Percentiles rank a stretch among this genome's conserved stretches.
phyloP scores from a whole-genome alignment of 2,329 filamentous ascomycete species.

The Diaporthe capsici region DNA sequence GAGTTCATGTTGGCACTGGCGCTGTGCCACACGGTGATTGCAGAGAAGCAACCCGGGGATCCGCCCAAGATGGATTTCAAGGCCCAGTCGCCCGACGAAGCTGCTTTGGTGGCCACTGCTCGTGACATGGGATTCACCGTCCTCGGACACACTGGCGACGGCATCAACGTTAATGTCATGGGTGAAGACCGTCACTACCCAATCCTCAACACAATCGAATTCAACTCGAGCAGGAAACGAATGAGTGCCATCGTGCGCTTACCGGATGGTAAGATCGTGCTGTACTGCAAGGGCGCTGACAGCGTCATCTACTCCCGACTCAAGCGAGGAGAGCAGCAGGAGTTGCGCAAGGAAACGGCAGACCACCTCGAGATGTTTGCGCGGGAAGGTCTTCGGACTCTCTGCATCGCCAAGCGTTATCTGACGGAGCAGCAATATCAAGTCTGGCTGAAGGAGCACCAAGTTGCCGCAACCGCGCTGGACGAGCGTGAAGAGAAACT shows the following conservation, averaged over 20 bases:
- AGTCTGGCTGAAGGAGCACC: conserved; percentile 88
- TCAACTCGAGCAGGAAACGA: conserved; percentile 95
- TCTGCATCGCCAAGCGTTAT: conserved; percentile 91
- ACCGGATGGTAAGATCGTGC: conserved; percentile 88
- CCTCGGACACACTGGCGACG: conserved; percentile 82
- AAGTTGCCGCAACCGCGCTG: conserved; percentile 86
- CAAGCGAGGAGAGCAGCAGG: conserved; percentile 85
- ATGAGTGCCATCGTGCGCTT: conserved; percentile 98
- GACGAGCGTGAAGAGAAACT: conserved; percentile 92
- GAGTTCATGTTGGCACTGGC: conserved; percentile 96
- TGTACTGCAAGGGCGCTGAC: conserved; percentile 98
- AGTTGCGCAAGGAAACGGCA: conserved; percentile 86
- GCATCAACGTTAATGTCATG: conserved; percentile 87
- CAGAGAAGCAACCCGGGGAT: conserved; percentile 90
- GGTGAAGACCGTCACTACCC: conserved; percentile 88
- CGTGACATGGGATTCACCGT: conserved; percentile 97
- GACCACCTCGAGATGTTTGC: conserved; percentile 98
- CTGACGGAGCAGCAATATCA: conserved; percentile 87
- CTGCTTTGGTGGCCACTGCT: conserved; percentile 92
- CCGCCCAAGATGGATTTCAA: conserved; percentile 94
- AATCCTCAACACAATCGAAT: conserved; percentile 95
- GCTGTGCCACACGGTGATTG: conserved; percentile 96
- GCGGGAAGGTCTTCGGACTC: conserved; percentile 91
- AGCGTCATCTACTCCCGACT: conserved; percentile 96
- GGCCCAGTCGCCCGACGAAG: conserved; percentile 96